Percentiles rank a stretch among this genome's conserved stretches.
phyloP scores from a whole-genome alignment of 2,329 filamentous ascomycete genomes.

The Aphanoascus verrucosus region DNA sequence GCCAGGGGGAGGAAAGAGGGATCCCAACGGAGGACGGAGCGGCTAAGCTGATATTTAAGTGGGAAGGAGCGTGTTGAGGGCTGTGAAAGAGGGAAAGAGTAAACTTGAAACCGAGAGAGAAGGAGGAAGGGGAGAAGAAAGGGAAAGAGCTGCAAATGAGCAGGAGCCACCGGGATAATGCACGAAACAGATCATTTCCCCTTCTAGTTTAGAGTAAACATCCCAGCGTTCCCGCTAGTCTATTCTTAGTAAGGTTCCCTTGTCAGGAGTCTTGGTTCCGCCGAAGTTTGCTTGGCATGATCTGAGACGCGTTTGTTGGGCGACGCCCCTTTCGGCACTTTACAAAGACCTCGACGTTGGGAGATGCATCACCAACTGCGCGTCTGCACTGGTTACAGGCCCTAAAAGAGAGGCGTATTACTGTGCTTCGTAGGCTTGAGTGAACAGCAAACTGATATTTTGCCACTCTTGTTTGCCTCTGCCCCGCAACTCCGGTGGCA shows the following conservation, averaged over 20 bases:
- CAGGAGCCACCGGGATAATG: neutral
- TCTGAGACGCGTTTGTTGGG: too few species aligned
- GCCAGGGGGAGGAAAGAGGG: conserved; percentile 7
- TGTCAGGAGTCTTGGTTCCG: neutral
- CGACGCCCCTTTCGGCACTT: too few species aligned
- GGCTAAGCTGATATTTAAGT: neutral
- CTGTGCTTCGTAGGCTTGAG: too few species aligned
- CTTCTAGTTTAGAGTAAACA: neutral
- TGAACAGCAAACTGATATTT: too few species aligned
- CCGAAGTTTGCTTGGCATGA: neutral
- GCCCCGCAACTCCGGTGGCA: too few species aligned
- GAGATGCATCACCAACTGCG: too few species aligned
- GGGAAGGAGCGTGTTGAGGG: neutral
- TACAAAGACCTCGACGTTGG: too few species aligned
- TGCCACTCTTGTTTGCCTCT: too few species aligned
- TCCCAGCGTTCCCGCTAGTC: neutral
- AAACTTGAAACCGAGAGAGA: conserved; percentile 2
- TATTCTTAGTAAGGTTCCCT: neutral
- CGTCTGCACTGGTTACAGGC: too few species aligned
- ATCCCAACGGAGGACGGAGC: conserved; percentile 2
- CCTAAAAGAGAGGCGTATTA: too few species aligned
- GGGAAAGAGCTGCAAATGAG: conserved; percentile 5
- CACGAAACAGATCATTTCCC: neutral
- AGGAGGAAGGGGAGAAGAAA: conserved; percentile 2
- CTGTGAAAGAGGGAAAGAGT: neutral